A percentile compares a stretch with the other conserved stretches of the same genome.
Evolutionary conservation across 2,329 filamentous ascomycete genomes (phyloP).

Genomic region (Zymoseptoria pseudotritici): DNA sequence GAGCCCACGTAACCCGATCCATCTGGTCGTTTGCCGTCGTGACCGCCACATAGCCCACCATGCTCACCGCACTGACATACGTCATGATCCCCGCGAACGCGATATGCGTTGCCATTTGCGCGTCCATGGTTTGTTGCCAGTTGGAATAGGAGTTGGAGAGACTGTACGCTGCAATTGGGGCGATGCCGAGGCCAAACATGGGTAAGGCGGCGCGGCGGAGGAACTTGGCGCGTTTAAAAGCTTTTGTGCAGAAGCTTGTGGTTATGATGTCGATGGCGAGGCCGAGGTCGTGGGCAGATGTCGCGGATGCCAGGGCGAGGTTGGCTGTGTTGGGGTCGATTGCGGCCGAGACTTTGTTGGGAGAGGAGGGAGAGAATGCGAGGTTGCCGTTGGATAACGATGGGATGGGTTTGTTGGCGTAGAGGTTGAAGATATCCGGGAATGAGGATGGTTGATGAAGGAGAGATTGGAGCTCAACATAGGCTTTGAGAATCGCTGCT

Average conservation of each 20-base stretch:
- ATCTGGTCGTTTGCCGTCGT: slow-evolving; percentile 92
- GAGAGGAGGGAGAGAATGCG: slow-evolving; percentile 55
- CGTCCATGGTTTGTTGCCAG: slow-evolving; percentile 70
- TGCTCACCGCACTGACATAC: slow-evolving; percentile 73
- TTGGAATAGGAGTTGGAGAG: slow-evolving; percentile 60
- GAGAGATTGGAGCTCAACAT: slow-evolving; percentile 67
- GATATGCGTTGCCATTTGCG: slow-evolving; percentile 64
- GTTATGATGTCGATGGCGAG: slow-evolving; percentile 71
- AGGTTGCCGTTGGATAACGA: slow-evolving; percentile 45
- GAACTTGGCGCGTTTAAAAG: slow-evolving; percentile 61
- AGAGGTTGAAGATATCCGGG: slow-evolving; percentile 72
- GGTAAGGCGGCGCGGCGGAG: slow-evolving; percentile 58
- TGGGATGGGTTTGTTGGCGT: slow-evolving; percentile 73
- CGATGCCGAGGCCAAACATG: slow-evolving; percentile 45
- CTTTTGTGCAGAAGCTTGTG: slow-evolving; percentile 57
- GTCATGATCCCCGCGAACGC: slow-evolving; percentile 74
- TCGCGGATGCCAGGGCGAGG: slow-evolving; percentile 68
- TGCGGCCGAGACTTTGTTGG: slow-evolving; percentile 55
- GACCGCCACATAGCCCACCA: slow-evolving; percentile 74
- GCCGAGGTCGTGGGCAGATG: slow-evolving; percentile 68
- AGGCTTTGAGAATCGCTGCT: slow-evolving; percentile 60
- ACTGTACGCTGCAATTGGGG: slow-evolving; percentile 62
- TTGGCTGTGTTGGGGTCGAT: slow-evolving; percentile 65
- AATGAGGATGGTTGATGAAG: slow-evolving; percentile 69
- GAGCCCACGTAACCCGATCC: slow-evolving; percentile 83